These are phyloP conservation scores for Claviceps quebecensis DNA, from an alignment of 2,329 filamentous ascomycete species.

Conservation along the genomic window DNA sequence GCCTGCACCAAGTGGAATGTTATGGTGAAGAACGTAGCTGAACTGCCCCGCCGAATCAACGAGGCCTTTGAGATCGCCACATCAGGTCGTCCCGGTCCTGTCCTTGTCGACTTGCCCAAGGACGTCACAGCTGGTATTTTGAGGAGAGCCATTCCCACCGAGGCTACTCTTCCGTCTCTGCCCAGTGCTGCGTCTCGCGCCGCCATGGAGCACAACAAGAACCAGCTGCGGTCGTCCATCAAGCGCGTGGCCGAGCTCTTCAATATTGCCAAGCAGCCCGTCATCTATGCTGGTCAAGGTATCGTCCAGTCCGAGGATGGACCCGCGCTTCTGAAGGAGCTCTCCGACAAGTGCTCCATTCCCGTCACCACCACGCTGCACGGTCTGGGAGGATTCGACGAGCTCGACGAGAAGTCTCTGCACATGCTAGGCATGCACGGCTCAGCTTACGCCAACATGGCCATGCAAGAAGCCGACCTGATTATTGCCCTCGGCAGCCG, in stretches of 20 bases:
- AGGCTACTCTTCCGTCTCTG: slow-evolving; percentile 59
- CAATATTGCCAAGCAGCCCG: slow-evolving; percentile 81
- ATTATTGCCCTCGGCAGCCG: slow-evolving; percentile 88
- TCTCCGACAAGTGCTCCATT: slow-evolving; percentile 82
- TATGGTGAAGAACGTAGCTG: slow-evolving; percentile 91
- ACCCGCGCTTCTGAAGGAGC: slow-evolving; percentile 62
- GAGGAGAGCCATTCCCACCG: slow-evolving; percentile 66
- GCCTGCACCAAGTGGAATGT: slow-evolving; percentile 99
- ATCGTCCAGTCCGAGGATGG: slow-evolving; percentile 70
- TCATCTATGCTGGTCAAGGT: slow-evolving; percentile 91
- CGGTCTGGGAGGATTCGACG: slow-evolving; percentile 82
- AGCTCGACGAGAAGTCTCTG: slow-evolving; percentile 82
- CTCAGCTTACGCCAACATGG: slow-evolving; percentile 92
- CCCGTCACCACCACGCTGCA: slow-evolving; percentile 94
- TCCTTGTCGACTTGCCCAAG: slow-evolving; percentile 91
- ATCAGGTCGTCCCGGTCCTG: slow-evolving; percentile 81
- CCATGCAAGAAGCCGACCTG: slow-evolving; percentile 91
- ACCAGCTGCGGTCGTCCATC: slow-evolving; percentile 61
- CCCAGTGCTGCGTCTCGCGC: slow-evolving; percentile 78
- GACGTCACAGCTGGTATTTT: slow-evolving; percentile 84
- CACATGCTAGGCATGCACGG: slow-evolving; percentile 99
- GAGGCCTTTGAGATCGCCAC: slow-evolving; percentile 98
- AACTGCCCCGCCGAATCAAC: slow-evolving; percentile 86
- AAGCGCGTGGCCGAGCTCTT: slow-evolving; percentile 66
- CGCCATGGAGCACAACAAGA: slow-evolving; percentile 57